phyloP scores from a whole-genome alignment of 176 grass and related monocot genomes.

The Oryza glumipatula region DNA sequence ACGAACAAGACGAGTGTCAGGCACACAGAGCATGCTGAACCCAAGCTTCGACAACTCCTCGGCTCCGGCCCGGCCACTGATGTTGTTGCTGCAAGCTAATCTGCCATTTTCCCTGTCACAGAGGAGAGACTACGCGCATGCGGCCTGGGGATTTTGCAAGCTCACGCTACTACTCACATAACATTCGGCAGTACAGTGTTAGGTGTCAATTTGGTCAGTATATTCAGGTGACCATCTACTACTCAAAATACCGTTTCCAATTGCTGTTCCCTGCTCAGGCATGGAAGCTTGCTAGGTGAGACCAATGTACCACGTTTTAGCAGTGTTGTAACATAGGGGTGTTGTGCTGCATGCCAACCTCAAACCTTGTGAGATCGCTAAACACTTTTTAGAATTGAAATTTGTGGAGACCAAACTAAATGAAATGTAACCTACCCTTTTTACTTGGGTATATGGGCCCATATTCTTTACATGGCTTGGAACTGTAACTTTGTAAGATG shows the following conservation, averaged over 20 bases:
- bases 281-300: neutral
- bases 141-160: conserved; percentile 39
- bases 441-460: neutral
- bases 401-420: conserved; percentile 17
- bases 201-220: conserved; percentile 40
- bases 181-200: conserved; percentile 36
- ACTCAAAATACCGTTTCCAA: neutral
- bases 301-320: conserved; percentile 23
- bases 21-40: conserved; percentile 47
- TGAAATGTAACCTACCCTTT: neutral
- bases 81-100: conserved; percentile 47
- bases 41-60: conserved; percentile 63
- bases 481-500: neutral
- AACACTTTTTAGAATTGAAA: conserved; percentile 1
- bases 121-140: conserved; percentile 29
- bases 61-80: conserved; percentile 47
- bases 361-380: conserved; percentile 21
- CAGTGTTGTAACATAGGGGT: conserved; percentile 47
- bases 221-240: conserved; percentile 44
- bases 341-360: conserved; percentile 56
- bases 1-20: conserved; percentile 11
- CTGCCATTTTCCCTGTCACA: conserved; percentile 16
- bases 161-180: conserved; percentile 48
- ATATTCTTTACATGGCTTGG: neutral
- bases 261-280: conserved; percentile 8